Evolutionary conservation across 2,329 filamentous ascomycete species (phyloP), one percentile per base, ranked within the genome.

Genomic region (Mycocentrospora acerina): DNA sequence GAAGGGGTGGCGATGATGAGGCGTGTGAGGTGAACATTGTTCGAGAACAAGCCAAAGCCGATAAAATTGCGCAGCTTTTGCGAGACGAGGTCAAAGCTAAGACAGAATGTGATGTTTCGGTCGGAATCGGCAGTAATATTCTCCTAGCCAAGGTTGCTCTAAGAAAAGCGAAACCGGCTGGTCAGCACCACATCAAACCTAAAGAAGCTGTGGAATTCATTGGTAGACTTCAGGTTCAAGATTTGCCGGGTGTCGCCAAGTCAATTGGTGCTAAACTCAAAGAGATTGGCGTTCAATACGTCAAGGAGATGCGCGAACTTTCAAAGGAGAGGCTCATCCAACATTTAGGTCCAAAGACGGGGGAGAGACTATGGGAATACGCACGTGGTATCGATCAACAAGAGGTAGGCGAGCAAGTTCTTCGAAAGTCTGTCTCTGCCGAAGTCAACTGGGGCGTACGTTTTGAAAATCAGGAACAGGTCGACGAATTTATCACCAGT

Each of bases 401-500:
- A 2, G 89, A 95, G 64, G 88, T 97, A 5, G 91, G 90, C 22
- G 86, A 91, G 40, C 86, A 94, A 58, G 81, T 85, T 0, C 75
- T 88, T 12, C 83, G 93, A 37, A 98, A 97, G 62, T 97, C 91
- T 0, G 89, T 98, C 0, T 97, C 93, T 2, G 91, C 91, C 1
- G 93, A 98, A 64, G 89, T 98, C 46, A 98, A 93, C 57, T 98
- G 93, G 93, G 93, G 94, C 3, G 95, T 98, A 39, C 83, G 93
- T 5, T 98, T 98, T 62, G 82, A 93, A 52, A 94, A 79, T 44
- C 89, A 96, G 59, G 78, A 81, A n/a, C 91, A 98, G 67, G 90
- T 90, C 0, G 91, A 97, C 42, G 88, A 94, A 49, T 98, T 98
- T 63, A 78, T 97, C 19, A 74, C 81, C 45, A 93, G 88, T 50